A percentile compares a stretch with the other conserved stretches of the same genome.
These are phyloP conservation scores for Didymosphaeria variabile DNA, from an alignment of 2,329 filamentous ascomycete genomes.

Conservation along the genomic window DNA sequence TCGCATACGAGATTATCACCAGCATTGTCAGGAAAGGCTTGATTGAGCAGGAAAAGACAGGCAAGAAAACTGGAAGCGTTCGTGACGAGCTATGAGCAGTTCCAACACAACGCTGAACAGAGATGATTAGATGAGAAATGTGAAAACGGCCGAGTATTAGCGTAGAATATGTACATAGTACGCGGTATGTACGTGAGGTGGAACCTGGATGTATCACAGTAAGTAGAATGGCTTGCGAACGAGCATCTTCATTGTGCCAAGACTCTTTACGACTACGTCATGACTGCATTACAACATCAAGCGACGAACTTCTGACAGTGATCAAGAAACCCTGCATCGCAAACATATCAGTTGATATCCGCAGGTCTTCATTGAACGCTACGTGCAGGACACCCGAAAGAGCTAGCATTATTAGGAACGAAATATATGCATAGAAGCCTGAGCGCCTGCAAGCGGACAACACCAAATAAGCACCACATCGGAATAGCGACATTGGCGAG, in stretches of 20 bases:
- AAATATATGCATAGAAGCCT: background rate
- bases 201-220: background rate
- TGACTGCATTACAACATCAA: constrained; percentile 11
- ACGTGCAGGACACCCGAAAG: background rate
- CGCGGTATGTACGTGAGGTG: background rate
- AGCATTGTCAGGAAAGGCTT: constrained; percentile 71
- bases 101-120: background rate
- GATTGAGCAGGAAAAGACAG: constrained; percentile 49
- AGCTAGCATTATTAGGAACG: background rate
- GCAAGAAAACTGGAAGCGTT: constrained; percentile 21
- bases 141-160: background rate
- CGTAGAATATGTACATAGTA: background rate
- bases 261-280: constrained; percentile 19
- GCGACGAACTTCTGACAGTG: background rate
- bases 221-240: background rate
- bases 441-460: too few species aligned
- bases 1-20: constrained; percentile 86
- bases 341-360: background rate
- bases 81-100: constrained; percentile 40
- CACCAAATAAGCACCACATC: background rate
- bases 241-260: constrained; percentile 15
- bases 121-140: background rate
- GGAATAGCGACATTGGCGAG: background rate
- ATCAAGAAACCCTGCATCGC: background rate
- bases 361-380: background rate